A percentile compares a stretch with the other conserved stretches of the same genome.
phyloP scores from a whole-genome alignment of 2,329 filamentous ascomycete species.

The Elsinoe arachidis region DNA sequence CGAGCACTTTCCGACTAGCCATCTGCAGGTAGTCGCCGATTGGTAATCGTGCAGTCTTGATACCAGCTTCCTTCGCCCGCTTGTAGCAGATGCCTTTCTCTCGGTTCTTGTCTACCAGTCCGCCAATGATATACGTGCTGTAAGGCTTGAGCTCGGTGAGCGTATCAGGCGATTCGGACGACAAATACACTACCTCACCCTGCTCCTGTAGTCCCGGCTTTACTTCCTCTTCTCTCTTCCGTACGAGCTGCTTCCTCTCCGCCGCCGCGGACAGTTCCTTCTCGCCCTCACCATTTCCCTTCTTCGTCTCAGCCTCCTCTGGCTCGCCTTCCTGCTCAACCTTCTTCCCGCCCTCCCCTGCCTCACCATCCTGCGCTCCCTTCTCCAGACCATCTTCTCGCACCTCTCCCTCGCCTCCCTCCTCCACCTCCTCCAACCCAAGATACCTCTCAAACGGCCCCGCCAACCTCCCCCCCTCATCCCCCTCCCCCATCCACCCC shows the following conservation, averaged over 20 bases:
- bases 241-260: constrained; percentile 10
- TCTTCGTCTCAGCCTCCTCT: neutral
- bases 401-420: neutral
- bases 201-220: neutral
- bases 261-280: neutral
- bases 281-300: constrained; percentile 15
- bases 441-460: constrained; percentile 34
- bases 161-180: constrained; percentile 81
- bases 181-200: constrained; percentile 73
- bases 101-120: constrained; percentile 90
- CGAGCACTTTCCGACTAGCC: constrained; percentile 73
- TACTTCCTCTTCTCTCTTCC: constrained; percentile 21
- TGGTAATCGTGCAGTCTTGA: constrained; percentile 83
- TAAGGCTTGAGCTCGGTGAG: constrained; percentile 76
- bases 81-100: constrained; percentile 92
- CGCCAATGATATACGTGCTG: constrained; percentile 87
- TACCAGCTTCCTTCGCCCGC: constrained; percentile 61
- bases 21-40: constrained; percentile 95
- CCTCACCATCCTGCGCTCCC: neutral
- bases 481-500: constrained; percentile 52
- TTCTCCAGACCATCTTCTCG: no score
- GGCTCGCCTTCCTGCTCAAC: neutral
- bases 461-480: constrained; percentile 50
- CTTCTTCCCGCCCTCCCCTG: neutral
- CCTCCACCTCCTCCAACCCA: neutral